Percentiles rank a stretch among this genome's conserved stretches.
phyloP scores from a whole-genome alignment of 495 filamentous ascomycete species.

The Neurospora sp. region DNA sequence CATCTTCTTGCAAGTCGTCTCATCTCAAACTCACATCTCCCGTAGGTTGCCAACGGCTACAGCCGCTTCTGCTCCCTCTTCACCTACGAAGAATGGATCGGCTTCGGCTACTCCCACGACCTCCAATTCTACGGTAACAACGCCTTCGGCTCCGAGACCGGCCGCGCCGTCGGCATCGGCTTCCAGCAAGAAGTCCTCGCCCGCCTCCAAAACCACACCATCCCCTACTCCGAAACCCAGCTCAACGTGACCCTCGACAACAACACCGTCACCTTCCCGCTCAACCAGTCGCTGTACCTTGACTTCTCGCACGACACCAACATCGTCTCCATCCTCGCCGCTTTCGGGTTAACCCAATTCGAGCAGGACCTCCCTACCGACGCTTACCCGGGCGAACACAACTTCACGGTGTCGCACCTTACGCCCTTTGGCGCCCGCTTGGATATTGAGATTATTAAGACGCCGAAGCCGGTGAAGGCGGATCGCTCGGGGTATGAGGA shows the following conservation, averaged over 20 bases:
- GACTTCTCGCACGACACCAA: slow-evolving; percentile 86
- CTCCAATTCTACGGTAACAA: slow-evolving; percentile 49
- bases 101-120: slow-evolving; percentile 63
- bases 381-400: slow-evolving; percentile 33
- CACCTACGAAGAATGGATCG: slow-evolving; percentile 55
- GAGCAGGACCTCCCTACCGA: slow-evolving; percentile 39
- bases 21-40: slow-evolving; percentile 8
- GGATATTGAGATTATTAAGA: slow-evolving; percentile 53
- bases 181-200: slow-evolving; percentile 54
- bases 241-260: slow-evolving; percentile 63
- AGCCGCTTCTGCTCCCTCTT: slow-evolving; percentile 68
- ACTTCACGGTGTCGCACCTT: slow-evolving; percentile 45
- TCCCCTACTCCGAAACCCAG: slow-evolving; percentile 41
- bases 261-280: slow-evolving; percentile 53
- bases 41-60: slow-evolving; percentile 43
- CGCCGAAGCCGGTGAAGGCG: slow-evolving; percentile 40
- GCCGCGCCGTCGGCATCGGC: slow-evolving; percentile 52
- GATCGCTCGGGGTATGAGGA: slow-evolving; percentile 29
- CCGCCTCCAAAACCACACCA: slow-evolving; percentile 44
- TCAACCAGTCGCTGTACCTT: slow-evolving; percentile 56
- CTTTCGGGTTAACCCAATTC: slow-evolving; percentile 62
- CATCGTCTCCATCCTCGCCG: slow-evolving; percentile 60
- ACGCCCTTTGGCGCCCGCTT: slow-evolving; percentile 51
- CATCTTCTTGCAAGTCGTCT: slow-evolving; percentile 35
- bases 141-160: slow-evolving; percentile 49